Base-by-base conservation (phyloP, 2,329 filamentous ascomycete genomes). In the Verticillium nonalfalfae region DNA sequence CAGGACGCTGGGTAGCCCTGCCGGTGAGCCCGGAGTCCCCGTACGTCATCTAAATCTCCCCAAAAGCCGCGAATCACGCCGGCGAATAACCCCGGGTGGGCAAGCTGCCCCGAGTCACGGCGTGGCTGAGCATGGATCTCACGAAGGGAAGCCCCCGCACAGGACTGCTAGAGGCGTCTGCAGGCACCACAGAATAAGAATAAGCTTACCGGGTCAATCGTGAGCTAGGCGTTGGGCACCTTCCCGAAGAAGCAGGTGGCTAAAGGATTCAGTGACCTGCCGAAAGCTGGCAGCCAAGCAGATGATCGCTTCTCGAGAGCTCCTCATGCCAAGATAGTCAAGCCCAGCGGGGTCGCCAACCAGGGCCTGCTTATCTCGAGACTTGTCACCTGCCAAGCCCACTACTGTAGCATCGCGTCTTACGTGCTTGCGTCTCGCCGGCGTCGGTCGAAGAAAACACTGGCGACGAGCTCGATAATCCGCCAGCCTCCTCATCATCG, bases 281-380 rank as follows among this genome's bases (percentile, higher is more conserved):
- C 55, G 39, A 54, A 60, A 60, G 31, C 55, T 50, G 34, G 11
- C 35, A 21, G 55, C 59, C 56, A 58, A 60, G 56, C 21, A 35
- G 39, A 54, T 45, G 52, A 33, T 35, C 54, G 33, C 26, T 35
- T 35, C 45, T 52, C 26, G 13, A 33, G 10, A 60, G 9, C 11
- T 18, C 39, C 55, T 31, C 31, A 45, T 56, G 59, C 52, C 56
- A 33, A 33, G 21, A 58, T 26, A 33, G 36, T 18, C 35, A 52
- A 59, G 60, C 14, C 35, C 57, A 57, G 60, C 57, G 50, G 38
- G 52, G 45, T 57, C 40, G 15, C 56, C 54, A n/a, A 26, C 60
- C 60, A 62, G 56, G 58, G 59, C 56, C 31, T 54, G 35, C 60
- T 62, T 62, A 52, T 45, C 60, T 57, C 34, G 57, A 18, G 34